Evolutionary conservation across 805 yeast genomes (phyloP), one percentile per base, ranked within the genome.

Genomic region (Lipomyces orientalis): DNA sequence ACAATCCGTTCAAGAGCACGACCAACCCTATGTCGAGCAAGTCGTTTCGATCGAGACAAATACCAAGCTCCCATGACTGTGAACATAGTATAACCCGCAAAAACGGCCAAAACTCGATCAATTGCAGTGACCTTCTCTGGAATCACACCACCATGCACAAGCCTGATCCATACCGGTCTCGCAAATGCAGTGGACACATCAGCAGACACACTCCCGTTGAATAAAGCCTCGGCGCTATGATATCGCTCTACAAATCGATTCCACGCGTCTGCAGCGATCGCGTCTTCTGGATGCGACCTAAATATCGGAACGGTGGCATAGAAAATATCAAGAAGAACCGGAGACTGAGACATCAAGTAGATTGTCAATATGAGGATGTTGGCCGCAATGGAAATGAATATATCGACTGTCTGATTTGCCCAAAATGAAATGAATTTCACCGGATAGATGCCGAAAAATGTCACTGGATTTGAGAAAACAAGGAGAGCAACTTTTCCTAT

Each of bases 401-500:
- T 39, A 52, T 66, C 74, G 22, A 71, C 62, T 1, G 46, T 7
- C 60, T 61, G 65, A 34, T 71, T 66, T 10, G 67, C 72, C 16
- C 56, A n/a, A 31, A 61, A 56, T 12, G 61, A 34, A 12, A 67
- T 46, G 10, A 67, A n/a, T 37, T 56, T 56, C 6, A 62, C 4
- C 5, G 72, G 68, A 19, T 63, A 16, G 9, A 51, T 56, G 19
- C 60, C 64, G 25, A 65, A 64, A n/a, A 62, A 60, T 4, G 52
- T 56, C 8, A 60, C 61, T 34, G 70, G 74, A 61, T 64, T 65
- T 19, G 64, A 61, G n/a, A 60, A 14, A 2, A 67, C 22, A 12
- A 64, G 58, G 5, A 64, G 59, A 12, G 67, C 60, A 10, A 70
- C 12, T 33, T 75, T 64, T 2, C 78, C 78, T 5, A 66, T 33